A percentile compares a stretch with the other conserved stretches of the same genome.
Conservation (phyloP, 768 basidiomycete genomes). For the Hygrocybe punicea region DNA sequence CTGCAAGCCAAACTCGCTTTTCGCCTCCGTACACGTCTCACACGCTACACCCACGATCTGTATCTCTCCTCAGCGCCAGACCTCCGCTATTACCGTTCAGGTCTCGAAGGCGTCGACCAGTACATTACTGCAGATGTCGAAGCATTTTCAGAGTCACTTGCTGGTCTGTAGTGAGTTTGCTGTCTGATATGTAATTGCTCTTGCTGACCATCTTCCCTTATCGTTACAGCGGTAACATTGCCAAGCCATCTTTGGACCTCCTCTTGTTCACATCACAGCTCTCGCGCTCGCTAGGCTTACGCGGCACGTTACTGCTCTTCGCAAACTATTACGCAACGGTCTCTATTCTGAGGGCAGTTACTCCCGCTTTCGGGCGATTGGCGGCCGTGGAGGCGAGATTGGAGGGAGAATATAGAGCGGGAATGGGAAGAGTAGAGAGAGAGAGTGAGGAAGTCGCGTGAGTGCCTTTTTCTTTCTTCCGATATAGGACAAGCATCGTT, state of each 20-base stretch:
- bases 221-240: constrained; percentile 72
- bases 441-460: constrained; percentile 93
- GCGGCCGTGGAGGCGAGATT: constrained; percentile 84
- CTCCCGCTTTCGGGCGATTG: constrained; percentile 88
- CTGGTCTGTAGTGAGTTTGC: constrained; percentile 76
- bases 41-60: constrained; percentile 87
- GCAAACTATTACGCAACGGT: constrained; percentile 86
- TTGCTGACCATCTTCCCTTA: not conserved
- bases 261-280: constrained; percentile 91
- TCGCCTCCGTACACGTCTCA: constrained; percentile 78
- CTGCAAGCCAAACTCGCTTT: constrained; percentile 84
- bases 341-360: constrained; percentile 74
- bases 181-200: not conserved
- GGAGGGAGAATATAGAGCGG: constrained; percentile 88
- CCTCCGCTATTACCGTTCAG: constrained; percentile 64
- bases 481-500: not conserved
- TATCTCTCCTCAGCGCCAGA: constrained; percentile 77
- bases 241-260: constrained; percentile 89
- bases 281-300: constrained; percentile 76
- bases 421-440: constrained; percentile 79
- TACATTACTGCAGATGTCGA: constrained; percentile 92
- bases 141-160: constrained; percentile 80
- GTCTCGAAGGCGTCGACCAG: constrained; percentile 78
- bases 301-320: constrained; percentile 79
- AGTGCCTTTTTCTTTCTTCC: constrained; percentile 27